Evolutionary conservation across 148 eudicot genomes (phyloP), one percentile per base, ranked within the genome.

Genomic region (Rhododendron vialii): DNA sequence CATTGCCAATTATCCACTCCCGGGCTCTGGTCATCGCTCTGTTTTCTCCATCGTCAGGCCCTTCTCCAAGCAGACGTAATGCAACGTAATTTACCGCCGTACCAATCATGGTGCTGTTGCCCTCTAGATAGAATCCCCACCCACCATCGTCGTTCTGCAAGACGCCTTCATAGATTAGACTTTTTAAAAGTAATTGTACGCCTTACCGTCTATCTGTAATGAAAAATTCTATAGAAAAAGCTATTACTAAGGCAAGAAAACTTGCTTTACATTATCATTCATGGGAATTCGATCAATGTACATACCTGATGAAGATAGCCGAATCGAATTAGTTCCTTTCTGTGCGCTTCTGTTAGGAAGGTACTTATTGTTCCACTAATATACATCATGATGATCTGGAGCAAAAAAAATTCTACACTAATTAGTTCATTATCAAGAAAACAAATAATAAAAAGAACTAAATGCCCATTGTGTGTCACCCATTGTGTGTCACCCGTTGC

Each of bases 1-100:
- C 90, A 86, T 89, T 76, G 63, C 84, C 90, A 41, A 89, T 87
- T 7, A 89, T 89, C 90, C 90, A 89, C 65, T 86, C 86, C 50
- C 87, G 78, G 67, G 78, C 88, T 84, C 73, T 86, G 3, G 83
- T 83, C 73, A 89, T 83, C 13, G 87, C 87, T 13, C 82, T 77
- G 20, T 81, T 48, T 59, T 87, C 80, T 48, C 89, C 89, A 74
- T 74, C 89, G 41, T 88, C 78, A 12, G 85, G 89, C 11, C 85
- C 85, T 88, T 88, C 81, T 51, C 90, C 90, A 3, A 89, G 84
- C 82, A 89, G 61, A 35, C 90, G 84, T 35, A 89, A 36, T 0
- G 88, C 90, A 10, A 89, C 78, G 8, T 89, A 89, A 78, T 79
- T 84, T 3, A 89, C 85, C 4, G 82, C 90, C 14, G 90, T 80